Base-by-base conservation (phyloP, 2,329 filamentous ascomycete species). In the Scortechinia acanthostroma region DNA sequence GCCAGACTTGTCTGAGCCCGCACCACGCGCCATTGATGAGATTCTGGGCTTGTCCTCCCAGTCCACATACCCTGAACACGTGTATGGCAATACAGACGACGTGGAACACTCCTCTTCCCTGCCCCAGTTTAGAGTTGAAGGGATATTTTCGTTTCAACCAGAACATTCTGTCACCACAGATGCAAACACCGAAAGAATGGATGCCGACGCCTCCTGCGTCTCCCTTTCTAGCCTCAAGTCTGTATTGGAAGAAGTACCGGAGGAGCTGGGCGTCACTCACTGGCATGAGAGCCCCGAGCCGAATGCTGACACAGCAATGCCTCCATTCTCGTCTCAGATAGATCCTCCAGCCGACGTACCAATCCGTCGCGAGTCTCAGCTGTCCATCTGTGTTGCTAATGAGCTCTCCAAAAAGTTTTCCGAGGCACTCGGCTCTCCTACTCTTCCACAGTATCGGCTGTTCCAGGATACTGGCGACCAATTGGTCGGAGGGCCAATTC, bases 361-460 rank as follows among this genome's bases (percentile, higher is more conserved):
- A 30, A 30, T 30, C 25, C n/a, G 10, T 30, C 25, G 25, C n/a
- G n/a, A 30, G 25, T 30, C 25, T 10, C 59, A 59, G 3, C 56
- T 57, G 22, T 61, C 60, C 2, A 53, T 62, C 23, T 49, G 48
- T 21, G 53, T 63, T 22, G 52, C 58, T 4, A 55, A 62, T 43
- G 53, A 61, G 21, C 60, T 52, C 45, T 60, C 49, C 51, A 62
- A 19, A 13, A 63, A 68, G 45, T 66, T 66, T 49, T 68, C 69
- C 5, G 69, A 72, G 43, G 65, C 64, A 10, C 49, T 72, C 17
- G 64, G 63, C 15, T 70, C 69, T 3, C 61, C 66, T 2, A 63
- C 62, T 43, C 51, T 58, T 22, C 63, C 54, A 43, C 55, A 59
- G 22, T 50, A 54, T 43, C 46, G 53, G 4, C 47, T 53, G 17